Evolutionary conservation across 306 rosid genomes (phyloP).

Genomic region (Inga oerstediana): DNA sequence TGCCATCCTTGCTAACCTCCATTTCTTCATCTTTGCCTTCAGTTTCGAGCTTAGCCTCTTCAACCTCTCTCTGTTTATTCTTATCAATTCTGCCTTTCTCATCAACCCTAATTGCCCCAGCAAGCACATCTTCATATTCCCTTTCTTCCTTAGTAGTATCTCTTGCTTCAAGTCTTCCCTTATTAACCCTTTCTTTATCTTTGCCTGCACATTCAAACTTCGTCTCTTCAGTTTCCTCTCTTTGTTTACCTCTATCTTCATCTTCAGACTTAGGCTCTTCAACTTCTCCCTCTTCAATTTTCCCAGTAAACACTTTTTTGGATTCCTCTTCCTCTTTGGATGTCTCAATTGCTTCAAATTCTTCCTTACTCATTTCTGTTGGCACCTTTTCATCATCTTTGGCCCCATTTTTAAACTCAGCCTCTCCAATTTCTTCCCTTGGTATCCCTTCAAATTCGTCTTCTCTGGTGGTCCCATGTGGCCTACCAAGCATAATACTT

Average conservation of each 20-base stretch:
- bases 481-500: not conserved
- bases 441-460: not conserved
- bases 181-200: not conserved
- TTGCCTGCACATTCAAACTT: not conserved
- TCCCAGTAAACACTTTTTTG: not conserved
- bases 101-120: not conserved
- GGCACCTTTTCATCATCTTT: not conserved
- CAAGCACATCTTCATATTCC: not conserved
- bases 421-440: not conserved
- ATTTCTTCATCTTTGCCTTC: not conserved
- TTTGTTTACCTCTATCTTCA: no score
- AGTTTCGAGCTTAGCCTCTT: conserved; percentile 3
- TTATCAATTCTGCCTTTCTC: not conserved
- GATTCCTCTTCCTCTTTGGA: not conserved
- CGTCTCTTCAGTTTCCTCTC: not conserved
- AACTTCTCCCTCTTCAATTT: not conserved
- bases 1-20: conserved; percentile 4
- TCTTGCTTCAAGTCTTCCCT: not conserved
- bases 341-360: not conserved
- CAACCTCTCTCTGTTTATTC: conserved; percentile 3
- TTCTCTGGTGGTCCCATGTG: not conserved
- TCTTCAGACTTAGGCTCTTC: no score
- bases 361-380: not conserved
- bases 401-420: not conserved
- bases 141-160: not conserved